These are phyloP conservation scores for Aspergillus ostianus DNA, from an alignment of 495 filamentous ascomycete genomes.

Conservation along the genomic window DNA sequence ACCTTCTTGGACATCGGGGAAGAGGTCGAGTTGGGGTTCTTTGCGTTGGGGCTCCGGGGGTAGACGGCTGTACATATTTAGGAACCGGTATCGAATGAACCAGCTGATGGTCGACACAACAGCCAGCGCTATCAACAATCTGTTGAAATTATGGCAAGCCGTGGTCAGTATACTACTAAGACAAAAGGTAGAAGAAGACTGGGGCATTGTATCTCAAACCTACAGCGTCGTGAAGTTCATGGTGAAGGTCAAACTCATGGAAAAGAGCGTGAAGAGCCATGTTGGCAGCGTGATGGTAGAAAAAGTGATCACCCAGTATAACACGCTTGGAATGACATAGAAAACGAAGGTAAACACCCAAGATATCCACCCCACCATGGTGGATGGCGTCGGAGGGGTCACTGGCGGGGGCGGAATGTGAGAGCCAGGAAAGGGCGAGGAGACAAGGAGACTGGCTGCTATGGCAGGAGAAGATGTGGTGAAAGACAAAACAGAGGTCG, in stretches of 20 bases:
- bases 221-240: conserved; percentile 98
- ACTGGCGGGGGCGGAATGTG: conserved; percentile 29
- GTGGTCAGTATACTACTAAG: conserved; percentile 5
- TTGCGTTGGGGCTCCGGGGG: conserved; percentile 94
- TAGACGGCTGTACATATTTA: conserved; percentile 92
- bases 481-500: conserved; percentile 12
- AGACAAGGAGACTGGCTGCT: conserved; percentile 21
- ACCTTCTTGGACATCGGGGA: conserved; percentile 87
- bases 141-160: conserved; percentile 29
- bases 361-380: conserved; percentile 46
- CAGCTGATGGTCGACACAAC: conserved; percentile 81
- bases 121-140: conserved; percentile 72
- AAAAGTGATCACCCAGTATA: conserved; percentile 84
- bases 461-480: conserved; percentile 23
- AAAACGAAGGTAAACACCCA: conserved; percentile 45
- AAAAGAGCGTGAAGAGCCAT: conserved; percentile 88
- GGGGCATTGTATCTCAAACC: conserved; percentile 18
- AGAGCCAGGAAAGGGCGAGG: conserved; percentile 22
- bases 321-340: conserved; percentile 61
- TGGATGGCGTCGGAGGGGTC: conserved; percentile 33
- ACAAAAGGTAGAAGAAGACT: background rate
- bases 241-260: conserved; percentile 92
- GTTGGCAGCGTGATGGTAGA: conserved; percentile 85
- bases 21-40: conserved; percentile 91
- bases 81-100: conserved; percentile 88